Base-by-base conservation (phyloP, 306 rosid species). In the Echinosophora koreensis region DNA sequence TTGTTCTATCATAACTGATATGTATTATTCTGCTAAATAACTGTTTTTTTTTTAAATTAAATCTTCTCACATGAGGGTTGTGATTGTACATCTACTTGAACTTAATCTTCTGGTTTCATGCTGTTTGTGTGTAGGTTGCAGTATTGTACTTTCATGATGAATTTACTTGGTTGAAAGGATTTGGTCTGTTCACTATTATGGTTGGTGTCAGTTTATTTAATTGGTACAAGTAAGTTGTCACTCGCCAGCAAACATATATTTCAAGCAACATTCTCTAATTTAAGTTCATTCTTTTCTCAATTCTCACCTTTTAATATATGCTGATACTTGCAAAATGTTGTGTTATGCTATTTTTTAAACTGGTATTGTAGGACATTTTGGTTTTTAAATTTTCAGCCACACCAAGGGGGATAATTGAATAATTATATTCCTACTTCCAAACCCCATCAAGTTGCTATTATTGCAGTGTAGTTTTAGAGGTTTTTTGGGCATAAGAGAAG, bases 171-270 rank as follows among this genome's bases (percentile, higher is more conserved):
- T 73, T 92, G 84, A 95, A 95, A 83, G 99, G 96, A 71, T 82
- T 76, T 71, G 99, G 99, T 71, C 94, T 95, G 72, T 46, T 88
- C 77, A 80, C 81, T 61, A 95, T 95, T 66, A 92, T 95, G 73
- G 3, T 90, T 86, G 99, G 99, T 81, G 99, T 95, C 77, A 39
- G 97, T 81, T 86, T 95, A 85, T 95, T 95, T 86, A 95, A 95
- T 80, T 88, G 90, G 97, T 92, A 89, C 97, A 95, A 95, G 99
- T 95, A 90, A 89, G 98, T 30, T 3, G 32, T 30, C 32, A 30
- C 22, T 90, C 73, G 66, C 65, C 66, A 14, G 35, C 28, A 3
- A 30, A 56, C 8, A 39, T 57, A 63, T 7, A 58, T 86, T 67
- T 70, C 46, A 4, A 69, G 71, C 44, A 10, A 27, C 50, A 75